Base-by-base conservation (phyloP, 345 rosid species). In the Firmiana major region DNA sequence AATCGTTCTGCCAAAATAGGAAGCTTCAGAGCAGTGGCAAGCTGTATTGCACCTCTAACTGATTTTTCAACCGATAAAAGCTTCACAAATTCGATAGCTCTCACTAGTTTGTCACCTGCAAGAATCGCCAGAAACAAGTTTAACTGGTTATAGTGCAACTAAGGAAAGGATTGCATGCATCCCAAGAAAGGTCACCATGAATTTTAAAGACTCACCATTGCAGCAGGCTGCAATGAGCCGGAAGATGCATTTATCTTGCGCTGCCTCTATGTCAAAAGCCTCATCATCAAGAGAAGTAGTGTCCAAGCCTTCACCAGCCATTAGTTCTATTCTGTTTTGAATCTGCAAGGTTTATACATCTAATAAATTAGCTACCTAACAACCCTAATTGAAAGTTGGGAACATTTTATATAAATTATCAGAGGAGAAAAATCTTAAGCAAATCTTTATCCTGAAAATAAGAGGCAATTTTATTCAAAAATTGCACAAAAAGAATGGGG, bases 211-310 rank as follows among this genome's bases (percentile, higher is more conserved):
- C 93, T 92, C 81, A 96, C 99, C 84, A 69, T 86, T 89, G 83
- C 99, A 96, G 78, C 99, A 93, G n/a, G 97, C 87, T 48, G 93
- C 97, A 67, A 93, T 90, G 75, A 96, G 95, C 84, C 90, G 82
- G 81, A 96, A 82, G 74, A 96, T 93, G 83, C 98, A 93, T 87
- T 84, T 88, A 82, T 96, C 99, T 86, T 91, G 99, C 80, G 97
- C 90, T 42, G 92, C 90, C 84, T 92, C 95, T 21, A 82, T 62
- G 72, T 83, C 86, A 71, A 92, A 96, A 83, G 94, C 94, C 69
- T 90, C 93, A n/a, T 96, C 94, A 72, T 91, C 98, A 31, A 93
- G 91, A 38, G 83, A 73, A 67, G 81, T 66, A 24, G 90, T 77
- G 81, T 93, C 89, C 81, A 87, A 81, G 75, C 94, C 90, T 40